phyloP scores from a whole-genome alignment of 176 grass and related monocot genomes.

The Cenchrus purpureus region DNA sequence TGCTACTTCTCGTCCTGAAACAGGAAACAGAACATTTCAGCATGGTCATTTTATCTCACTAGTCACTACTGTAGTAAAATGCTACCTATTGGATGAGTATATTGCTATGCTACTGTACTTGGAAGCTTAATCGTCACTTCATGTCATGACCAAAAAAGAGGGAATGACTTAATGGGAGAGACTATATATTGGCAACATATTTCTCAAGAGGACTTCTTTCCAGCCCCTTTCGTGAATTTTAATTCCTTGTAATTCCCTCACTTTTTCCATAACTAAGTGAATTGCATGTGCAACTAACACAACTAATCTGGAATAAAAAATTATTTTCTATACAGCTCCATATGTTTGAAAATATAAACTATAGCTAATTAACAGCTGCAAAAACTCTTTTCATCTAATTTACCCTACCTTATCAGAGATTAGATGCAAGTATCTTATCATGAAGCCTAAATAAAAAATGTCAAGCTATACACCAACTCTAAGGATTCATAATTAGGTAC shows the following conservation, averaged over 20 bases:
- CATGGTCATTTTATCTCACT: background rate
- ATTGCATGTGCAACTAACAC: background rate
- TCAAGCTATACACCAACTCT: background rate
- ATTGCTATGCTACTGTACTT: too few relatives aligned
- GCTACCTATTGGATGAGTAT: background rate
- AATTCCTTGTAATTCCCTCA: too few relatives aligned
- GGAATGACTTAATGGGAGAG: too few relatives aligned
- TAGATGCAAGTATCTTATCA: background rate
- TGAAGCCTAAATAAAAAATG: background rate
- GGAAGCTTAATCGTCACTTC: too few relatives aligned
- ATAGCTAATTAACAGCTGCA: background rate
- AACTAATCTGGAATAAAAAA: background rate
- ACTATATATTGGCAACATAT: too few relatives aligned
- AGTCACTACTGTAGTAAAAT: background rate
- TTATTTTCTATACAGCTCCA: background rate
- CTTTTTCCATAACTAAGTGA: background rate
- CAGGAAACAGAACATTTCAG: constrained; percentile 6
- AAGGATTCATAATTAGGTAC: background rate
- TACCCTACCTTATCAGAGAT: background rate
- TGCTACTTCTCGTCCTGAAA: constrained; percentile 44
- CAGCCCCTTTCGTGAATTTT: too few relatives aligned
- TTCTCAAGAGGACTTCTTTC: too few relatives aligned
- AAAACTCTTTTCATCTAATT: background rate
- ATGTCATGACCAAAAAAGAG: too few relatives aligned
- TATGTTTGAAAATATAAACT: background rate